phyloP scores from a whole-genome alignment of 306 rosid genomes.

The Prunus armeniaca region DNA sequence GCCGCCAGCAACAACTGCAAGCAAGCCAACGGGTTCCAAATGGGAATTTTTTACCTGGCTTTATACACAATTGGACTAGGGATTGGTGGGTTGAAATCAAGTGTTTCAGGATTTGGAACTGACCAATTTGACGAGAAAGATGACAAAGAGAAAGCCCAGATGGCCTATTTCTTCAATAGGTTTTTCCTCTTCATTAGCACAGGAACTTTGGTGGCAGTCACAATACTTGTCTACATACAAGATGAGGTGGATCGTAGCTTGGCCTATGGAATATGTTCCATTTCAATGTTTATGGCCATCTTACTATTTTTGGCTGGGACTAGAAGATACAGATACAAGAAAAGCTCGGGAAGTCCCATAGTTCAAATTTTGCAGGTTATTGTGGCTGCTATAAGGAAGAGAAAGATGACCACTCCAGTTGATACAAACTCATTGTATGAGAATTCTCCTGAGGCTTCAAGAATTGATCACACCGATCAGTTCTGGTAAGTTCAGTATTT shows the following conservation, averaged over 20 bases:
- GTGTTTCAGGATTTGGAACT: conserved; percentile 87
- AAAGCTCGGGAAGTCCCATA: conserved; percentile 77
- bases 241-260: conserved; percentile 79
- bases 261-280: conserved; percentile 83
- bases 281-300: conserved; percentile 57
- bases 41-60: conserved; percentile 72
- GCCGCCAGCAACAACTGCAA: conserved; percentile 39
- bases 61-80: conserved; percentile 75
- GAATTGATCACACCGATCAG: conserved; percentile 62
- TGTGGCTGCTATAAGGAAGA: conserved; percentile 59
- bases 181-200: conserved; percentile 73
- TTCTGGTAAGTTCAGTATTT: conserved; percentile 41
- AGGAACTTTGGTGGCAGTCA: conserved; percentile 79
- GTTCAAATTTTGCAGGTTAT: conserved; percentile 79
- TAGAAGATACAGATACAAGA: conserved; percentile 64
- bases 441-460: conserved; percentile 60
- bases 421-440: conserved; percentile 49
- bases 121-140: conserved; percentile 89
- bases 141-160: conserved; percentile 80
- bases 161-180: conserved; percentile 80
- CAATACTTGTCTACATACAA: conserved; percentile 87
- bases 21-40: conserved; percentile 64
- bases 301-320: conserved; percentile 55
- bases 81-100: conserved; percentile 89
- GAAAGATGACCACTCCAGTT: conserved; percentile 50